Percentiles rank a stretch among this genome's conserved stretches.
phyloP scores from a whole-genome alignment of 257 asterid genomes.

The Jasminum sambac region DNA sequence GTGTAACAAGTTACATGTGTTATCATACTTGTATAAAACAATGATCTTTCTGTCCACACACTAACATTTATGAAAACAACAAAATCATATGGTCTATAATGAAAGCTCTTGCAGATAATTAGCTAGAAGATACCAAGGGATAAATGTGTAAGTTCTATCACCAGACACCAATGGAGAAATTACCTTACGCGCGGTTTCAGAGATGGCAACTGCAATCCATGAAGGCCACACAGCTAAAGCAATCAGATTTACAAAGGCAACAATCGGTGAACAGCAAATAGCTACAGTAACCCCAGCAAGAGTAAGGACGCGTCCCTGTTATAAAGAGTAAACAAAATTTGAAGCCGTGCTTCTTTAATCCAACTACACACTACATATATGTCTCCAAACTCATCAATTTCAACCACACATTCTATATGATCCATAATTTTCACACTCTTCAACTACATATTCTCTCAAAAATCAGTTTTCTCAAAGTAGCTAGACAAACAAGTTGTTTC shows the following conservation, averaged over 20 bases:
- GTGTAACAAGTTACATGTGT: conserved; percentile 11
- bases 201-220: conserved; percentile 84
- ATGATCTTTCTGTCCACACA: background rate
- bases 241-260: conserved; percentile 73
- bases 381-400: too few relatives aligned
- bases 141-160: background rate
- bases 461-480: too few relatives aligned
- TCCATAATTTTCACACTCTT: too few relatives aligned
- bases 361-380: too few relatives aligned
- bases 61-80: background rate
- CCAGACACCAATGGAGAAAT: background rate
- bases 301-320: conserved; percentile 87
- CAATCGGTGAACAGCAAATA: conserved; percentile 75
- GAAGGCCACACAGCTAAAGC: conserved; percentile 93
- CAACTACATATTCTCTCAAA: too few relatives aligned
- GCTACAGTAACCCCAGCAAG: conserved; percentile 82
- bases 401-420: too few relatives aligned
- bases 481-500: background rate
- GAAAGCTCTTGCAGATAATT: background rate
- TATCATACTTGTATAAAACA: background rate
- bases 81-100: background rate
- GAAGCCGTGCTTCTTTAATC: too few relatives aligned
- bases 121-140: background rate
- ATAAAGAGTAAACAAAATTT: conserved; percentile 9
- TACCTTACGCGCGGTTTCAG: conserved; percentile 48